These are phyloP conservation scores for Aspergillus versicolor DNA, from an alignment of 2,329 filamentous ascomycete genomes.

Conservation along the genomic window DNA sequence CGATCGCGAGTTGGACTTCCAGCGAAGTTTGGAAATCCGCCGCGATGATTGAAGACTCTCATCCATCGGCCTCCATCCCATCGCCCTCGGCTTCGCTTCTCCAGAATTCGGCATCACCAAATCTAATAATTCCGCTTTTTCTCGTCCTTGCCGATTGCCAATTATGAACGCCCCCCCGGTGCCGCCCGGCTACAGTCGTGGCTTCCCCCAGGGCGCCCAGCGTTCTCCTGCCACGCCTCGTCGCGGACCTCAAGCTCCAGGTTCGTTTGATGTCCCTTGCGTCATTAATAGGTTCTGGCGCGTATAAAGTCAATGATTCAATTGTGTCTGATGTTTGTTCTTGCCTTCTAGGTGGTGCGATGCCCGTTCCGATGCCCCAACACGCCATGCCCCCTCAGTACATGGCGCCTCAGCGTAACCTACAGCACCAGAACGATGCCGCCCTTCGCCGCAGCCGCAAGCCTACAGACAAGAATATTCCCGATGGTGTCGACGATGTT, in stretches of 20 bases:
- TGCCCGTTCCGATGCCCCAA: slow-evolving; percentile 38
- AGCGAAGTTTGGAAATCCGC: slow-evolving; percentile 23
- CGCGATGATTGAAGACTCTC: slow-evolving; percentile 1
- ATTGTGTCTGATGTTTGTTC: slow-evolving; percentile 10
- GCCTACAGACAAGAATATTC: slow-evolving; percentile 92
- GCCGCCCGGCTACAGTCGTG: slow-evolving; percentile 44
- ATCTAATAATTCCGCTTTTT: background rate
- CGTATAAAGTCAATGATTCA: background rate
- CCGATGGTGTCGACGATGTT: slow-evolving; percentile 81
- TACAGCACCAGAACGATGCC: slow-evolving; percentile 39
- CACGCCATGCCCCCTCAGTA: slow-evolving; percentile 41
- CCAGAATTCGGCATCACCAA: background rate
- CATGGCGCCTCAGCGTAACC: slow-evolving; percentile 37
- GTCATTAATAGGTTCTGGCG: background rate
- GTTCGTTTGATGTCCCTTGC: slow-evolving; percentile 26
- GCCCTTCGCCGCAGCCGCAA: slow-evolving; percentile 81
- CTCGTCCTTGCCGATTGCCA: slow-evolving; percentile 8
- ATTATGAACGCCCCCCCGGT: slow-evolving; percentile 42
- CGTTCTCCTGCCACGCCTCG: slow-evolving; percentile 44
- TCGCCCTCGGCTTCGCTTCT: slow-evolving; percentile 1
- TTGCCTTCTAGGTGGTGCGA: slow-evolving; percentile 24
- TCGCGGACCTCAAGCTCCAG: slow-evolving; percentile 39
- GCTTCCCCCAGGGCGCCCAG: slow-evolving; percentile 40
- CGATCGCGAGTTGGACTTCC: slow-evolving; percentile 25
- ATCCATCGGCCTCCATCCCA: slow-evolving; percentile 9